phyloP scores from a whole-genome alignment of 345 rosid genomes.

The Gossypium thurberi region DNA sequence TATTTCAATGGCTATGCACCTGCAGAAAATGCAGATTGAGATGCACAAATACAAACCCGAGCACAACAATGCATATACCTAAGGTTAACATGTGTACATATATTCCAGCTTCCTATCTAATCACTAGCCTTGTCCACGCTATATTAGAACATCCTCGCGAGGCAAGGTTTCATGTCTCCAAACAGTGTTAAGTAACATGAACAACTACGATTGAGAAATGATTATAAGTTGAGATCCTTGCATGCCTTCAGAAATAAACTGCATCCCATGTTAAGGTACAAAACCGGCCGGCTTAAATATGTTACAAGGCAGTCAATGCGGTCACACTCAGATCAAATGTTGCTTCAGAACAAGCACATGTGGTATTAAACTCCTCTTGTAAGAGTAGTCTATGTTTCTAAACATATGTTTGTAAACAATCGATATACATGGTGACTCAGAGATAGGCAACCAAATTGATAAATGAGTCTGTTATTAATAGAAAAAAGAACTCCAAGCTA shows the following conservation, averaged over 20 bases:
- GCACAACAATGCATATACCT: not conserved
- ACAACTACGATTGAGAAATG: not conserved
- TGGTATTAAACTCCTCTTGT: not conserved
- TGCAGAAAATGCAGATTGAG: not conserved
- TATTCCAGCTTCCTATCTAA: not conserved
- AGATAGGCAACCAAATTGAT: not conserved
- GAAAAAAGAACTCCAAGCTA: not conserved
- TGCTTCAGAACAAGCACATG: constrained; percentile 4
- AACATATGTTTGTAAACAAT: not conserved
- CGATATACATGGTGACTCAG: not conserved
- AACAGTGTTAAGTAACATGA: not conserved
- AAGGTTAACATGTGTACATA: not conserved
- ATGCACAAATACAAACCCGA: not conserved
- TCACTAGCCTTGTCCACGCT: not conserved
- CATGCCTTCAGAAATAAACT: not conserved
- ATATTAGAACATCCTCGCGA: not conserved
- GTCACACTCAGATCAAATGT: not conserved
- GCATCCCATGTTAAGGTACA: not conserved
- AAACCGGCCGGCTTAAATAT: not conserved
- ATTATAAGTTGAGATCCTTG: no score
- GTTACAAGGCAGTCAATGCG: not conserved
- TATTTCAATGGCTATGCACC: not conserved
- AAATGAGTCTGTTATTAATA: not conserved
- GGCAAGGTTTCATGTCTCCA: not conserved
- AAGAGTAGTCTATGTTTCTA: not conserved